Conservation (phyloP, 2,329 filamentous ascomycete species). For the Beauveria sp. region DNA sequence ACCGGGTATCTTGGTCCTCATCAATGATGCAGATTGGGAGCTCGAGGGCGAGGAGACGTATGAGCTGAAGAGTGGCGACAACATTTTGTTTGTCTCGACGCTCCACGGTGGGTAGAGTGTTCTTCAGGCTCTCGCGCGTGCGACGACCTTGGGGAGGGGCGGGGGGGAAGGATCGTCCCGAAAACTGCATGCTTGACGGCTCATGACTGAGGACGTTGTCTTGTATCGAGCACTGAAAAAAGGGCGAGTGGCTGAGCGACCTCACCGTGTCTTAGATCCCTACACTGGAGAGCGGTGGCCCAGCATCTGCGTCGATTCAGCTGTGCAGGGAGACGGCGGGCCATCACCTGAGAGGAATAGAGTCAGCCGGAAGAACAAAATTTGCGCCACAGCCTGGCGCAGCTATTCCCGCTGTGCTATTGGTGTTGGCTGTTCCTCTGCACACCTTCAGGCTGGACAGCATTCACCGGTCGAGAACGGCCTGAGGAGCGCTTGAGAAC, state of each 20-base stretch:
- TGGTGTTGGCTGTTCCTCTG: background rate
- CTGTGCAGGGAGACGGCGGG: background rate
- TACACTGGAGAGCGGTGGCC: background rate
- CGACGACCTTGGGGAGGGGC: background rate
- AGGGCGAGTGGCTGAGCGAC: background rate
- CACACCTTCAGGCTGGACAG: background rate
- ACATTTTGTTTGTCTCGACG: constrained; percentile 92
- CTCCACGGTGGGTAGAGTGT: constrained; percentile 77
- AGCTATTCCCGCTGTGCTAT: background rate
- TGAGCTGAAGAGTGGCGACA: constrained; percentile 72
- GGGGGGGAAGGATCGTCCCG: background rate
- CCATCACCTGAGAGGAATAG: background rate
- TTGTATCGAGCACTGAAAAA: background rate
- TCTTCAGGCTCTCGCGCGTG: background rate
- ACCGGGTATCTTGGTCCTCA: constrained; percentile 89
- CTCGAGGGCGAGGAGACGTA: constrained; percentile 91
- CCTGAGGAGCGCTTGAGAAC: background rate
- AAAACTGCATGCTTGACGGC: background rate
- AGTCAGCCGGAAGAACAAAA: background rate
- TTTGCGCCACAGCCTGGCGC: background rate
- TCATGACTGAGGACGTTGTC: background rate
- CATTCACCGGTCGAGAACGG: background rate
- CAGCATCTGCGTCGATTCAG: background rate
- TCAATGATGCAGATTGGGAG: constrained; percentile 98
- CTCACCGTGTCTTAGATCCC: constrained; percentile 10